Evolutionary conservation across 148 eudicot genomes (phyloP), one percentile per base, ranked within the genome.

Genomic region (Salicornia ramosissima): DNA sequence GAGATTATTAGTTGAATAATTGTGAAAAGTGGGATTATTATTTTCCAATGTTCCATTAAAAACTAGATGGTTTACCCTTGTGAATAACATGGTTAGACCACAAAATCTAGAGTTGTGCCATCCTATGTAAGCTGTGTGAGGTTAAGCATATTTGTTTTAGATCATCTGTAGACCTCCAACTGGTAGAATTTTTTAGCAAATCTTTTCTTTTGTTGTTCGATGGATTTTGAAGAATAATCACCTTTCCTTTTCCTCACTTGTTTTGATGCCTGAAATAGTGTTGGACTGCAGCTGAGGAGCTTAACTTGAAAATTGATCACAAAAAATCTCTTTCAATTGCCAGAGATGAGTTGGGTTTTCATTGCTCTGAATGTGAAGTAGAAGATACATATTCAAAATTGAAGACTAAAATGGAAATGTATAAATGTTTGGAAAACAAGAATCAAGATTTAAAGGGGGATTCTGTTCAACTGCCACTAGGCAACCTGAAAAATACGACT

Each of bases 251-350:
- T 13, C 22, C 64, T 71, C 39, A 65, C 56, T 52, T 65, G 4
- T 72, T 64, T 30, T 65, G 52, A 31, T 80, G 53, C 64, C 70
- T 43, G 57, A 72, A 51, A 73, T 71, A 90, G 94, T 93, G 94
- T 73, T 93, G 95, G 96, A 69, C 81, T 54, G 91, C 90, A 54
- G 86, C 92, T 54, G 88, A 87, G 46, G 78, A 83, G 68, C 68
- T 81, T 68, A 80, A 76, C 29, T 50, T 74, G 18, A 81, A 85
- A 74, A 54, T 93, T 74, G 90, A 86, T 75, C 88, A 79, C 82
- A 78, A 70, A 72, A 72, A 75, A 34, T 85, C 90, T 0, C 81
- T 93, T 39, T 64, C 36, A 13, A 71, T 84, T 64, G 96, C 83
- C 52, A 83, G 76, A 70, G 67, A 85, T 29, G 74, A 59, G 60